These are phyloP conservation scores for Tinospora cordifolia DNA, from an alignment of 164 flowering plant species.

Conservation along the genomic window DNA sequence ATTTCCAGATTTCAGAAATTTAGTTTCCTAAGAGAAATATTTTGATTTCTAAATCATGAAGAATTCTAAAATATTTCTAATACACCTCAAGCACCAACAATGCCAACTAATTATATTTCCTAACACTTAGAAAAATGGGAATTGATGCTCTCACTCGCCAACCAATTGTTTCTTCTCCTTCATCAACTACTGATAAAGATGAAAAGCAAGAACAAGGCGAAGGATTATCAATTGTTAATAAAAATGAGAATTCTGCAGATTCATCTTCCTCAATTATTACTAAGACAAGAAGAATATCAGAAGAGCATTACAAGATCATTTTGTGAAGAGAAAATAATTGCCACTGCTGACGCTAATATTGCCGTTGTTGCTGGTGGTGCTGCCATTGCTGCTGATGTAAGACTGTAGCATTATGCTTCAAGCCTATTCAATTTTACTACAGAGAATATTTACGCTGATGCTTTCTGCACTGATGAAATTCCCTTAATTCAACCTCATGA, in stretches of 20 bases:
- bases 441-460: constrained; percentile 9
- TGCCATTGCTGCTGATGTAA: background rate
- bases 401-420: background rate
- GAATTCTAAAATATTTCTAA: no score
- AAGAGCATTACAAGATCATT: constrained; percentile 10
- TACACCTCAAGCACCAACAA: no score
- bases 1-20: no score
- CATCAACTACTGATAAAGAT: constrained; percentile 11
- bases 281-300: constrained; percentile 14
- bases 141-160: constrained; percentile 68
- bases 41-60: no score
- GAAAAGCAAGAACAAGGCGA: constrained; percentile 13
- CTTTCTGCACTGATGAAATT: constrained; percentile 60
- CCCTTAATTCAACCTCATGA: constrained; percentile 58
- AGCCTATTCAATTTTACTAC: constrained; percentile 12
- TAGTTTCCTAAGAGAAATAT: no score
- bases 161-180: constrained; percentile 20
- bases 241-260: constrained; percentile 14
- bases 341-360: background rate
- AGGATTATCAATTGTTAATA: background rate
- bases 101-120: no score
- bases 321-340: constrained; percentile 4
- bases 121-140: constrained; percentile 67
- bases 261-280: constrained; percentile 10
- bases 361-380: background rate